These are phyloP conservation scores for Trypanosoma caninum DNA, from an alignment of 208 protist species.

Conservation along the genomic window DNA sequence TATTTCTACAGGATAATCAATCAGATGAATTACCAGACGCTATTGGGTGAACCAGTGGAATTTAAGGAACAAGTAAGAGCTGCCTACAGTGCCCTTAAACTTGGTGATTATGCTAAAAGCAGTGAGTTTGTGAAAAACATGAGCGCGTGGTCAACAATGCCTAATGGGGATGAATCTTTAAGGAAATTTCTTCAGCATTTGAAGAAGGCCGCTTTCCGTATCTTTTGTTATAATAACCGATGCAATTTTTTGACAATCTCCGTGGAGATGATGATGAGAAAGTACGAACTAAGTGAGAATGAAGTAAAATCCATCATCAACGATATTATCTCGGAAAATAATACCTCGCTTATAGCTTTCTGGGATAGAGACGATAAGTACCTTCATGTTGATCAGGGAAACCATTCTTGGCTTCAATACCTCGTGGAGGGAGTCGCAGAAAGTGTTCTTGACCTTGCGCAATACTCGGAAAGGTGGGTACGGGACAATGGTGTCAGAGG, in stretches of 20 bases:
- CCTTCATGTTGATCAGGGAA: slow-evolving; percentile 78
- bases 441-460: slow-evolving; percentile 55
- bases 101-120: slow-evolving; percentile 60
- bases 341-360: slow-evolving; percentile 66
- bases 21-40: slow-evolving; percentile 32
- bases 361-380: slow-evolving; percentile 85
- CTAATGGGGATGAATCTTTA: slow-evolving; percentile 43
- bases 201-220: slow-evolving; percentile 69
- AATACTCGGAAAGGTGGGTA: slow-evolving; percentile 57
- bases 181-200: slow-evolving; percentile 47
- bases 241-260: slow-evolving; percentile 79
- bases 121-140: slow-evolving; percentile 64
- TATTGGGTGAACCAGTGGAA: slow-evolving; percentile 57
- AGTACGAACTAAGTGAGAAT: slow-evolving; percentile 68
- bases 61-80: slow-evolving; percentile 62
- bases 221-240: slow-evolving; percentile 78
- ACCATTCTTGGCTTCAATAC: slow-evolving; percentile 80
- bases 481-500: slow-evolving; percentile 37
- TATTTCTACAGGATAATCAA: slow-evolving; percentile 72
- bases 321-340: slow-evolving; percentile 68
- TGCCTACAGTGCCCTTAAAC: slow-evolving; percentile 65
- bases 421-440: slow-evolving; percentile 66
- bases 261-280: slow-evolving; percentile 64
- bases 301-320: slow-evolving; percentile 65
- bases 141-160: slow-evolving; percentile 53